Percentiles rank a stretch among this genome's conserved stretches.
phyloP scores from a whole-genome alignment of 139 green algal species.

The Yamagishiella unicocca region DNA sequence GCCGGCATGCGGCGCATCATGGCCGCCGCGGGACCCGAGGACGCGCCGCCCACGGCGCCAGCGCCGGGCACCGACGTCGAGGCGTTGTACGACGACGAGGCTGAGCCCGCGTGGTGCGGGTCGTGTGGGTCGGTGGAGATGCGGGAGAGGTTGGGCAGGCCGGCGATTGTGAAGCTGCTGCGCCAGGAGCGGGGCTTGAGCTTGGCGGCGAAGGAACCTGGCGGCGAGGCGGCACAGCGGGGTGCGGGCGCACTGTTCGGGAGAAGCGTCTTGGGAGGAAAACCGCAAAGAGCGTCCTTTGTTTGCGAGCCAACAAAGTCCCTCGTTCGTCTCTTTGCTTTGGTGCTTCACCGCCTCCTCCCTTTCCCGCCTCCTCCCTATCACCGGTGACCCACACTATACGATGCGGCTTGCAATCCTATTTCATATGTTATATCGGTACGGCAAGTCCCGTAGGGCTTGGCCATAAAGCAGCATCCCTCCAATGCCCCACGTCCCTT shows the following conservation, averaged over 20 bases:
- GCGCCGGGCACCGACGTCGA: constrained; percentile 22
- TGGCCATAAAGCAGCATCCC: neutral
- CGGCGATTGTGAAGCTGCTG: constrained; percentile 39
- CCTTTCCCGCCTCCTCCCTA: no score
- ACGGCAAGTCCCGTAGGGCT: neutral
- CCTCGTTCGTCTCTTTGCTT: no score
- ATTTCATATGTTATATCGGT: no score
- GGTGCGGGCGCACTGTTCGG: neutral
- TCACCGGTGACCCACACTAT: no score
- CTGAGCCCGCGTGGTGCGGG: neutral
- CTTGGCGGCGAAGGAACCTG: constrained; percentile 41
- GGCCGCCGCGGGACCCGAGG: neutral
- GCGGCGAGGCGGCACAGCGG: neutral
- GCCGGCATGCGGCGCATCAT: constrained; percentile 31
- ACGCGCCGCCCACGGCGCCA: neutral
- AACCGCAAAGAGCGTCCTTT: no score
- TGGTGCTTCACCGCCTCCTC: no score
- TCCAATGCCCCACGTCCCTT: neutral
- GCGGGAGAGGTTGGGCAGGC: constrained; percentile 44
- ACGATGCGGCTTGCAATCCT: no score
- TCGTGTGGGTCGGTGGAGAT: constrained; percentile 22
- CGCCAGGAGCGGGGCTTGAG: constrained; percentile 42
- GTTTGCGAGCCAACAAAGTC: no score
- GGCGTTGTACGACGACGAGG: constrained; percentile 45
- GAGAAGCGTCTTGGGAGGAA: no score